Base-by-base conservation (phyloP, 2,329 filamentous ascomycete genomes). In the Zalaria obscura region DNA sequence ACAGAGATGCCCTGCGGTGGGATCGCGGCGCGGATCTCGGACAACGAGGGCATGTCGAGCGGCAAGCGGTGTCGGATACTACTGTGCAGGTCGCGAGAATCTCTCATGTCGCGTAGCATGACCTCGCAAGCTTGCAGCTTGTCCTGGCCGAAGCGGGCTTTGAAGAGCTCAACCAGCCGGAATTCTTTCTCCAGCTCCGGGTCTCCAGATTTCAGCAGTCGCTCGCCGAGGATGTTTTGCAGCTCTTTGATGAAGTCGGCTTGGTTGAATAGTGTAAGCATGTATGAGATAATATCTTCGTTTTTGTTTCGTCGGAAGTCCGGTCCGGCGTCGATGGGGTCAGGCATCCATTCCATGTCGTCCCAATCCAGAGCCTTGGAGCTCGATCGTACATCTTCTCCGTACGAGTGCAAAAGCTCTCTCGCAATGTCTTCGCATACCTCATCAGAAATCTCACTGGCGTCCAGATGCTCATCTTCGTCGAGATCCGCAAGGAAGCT, bases 181-280 rank as follows among this genome's bases (percentile, higher is more conserved):
- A 84, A 75, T 60, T 84, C 91, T 58, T 86, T 86, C 45, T 82
- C 73, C 51, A 87, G 93, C 25, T 75, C 69, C 1, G 59, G 55
- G 11, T 73, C 68, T 46, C 80, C 79, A 37, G 75, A 76, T 44
- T 69, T 67, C 11, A 79, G 62, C 3, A 98, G 65, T 37, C 88
- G 79, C 47, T 93, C 85, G 4, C 83, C 84, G n/a, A 98, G 74
- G 35, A 93, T 84, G 40, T 73, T 78, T 55, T 94, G 87, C 47
- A 98, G 82, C 58, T 96, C 89, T 51, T 87, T 93, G 61, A 95
- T 91, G 55, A 96, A 96, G 36, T 95, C 89, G 50, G 88, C 85
- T 11, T 83, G 82, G 8, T 94, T 89, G 50, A 94, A 83, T 0
- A 93, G 76, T 44, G 78, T 82, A 50, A 96, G 83, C 35, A 98